Base-by-base conservation (phyloP, 352 stramenopile species). In the Plasmopara halstedii region DNA sequence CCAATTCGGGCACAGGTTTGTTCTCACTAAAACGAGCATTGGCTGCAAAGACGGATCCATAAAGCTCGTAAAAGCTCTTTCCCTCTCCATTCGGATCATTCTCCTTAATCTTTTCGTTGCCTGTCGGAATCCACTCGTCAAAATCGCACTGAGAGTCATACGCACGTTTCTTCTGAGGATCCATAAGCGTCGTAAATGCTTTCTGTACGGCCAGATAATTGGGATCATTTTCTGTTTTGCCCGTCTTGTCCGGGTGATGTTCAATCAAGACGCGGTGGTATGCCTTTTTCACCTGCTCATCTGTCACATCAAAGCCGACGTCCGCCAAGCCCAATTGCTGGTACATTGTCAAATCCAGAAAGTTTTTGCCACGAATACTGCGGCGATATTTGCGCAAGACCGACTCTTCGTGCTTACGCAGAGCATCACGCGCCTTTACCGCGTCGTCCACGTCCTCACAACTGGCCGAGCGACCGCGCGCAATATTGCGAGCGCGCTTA, bases 111-210 rank as follows among this genome's bases (percentile, higher is more conserved):
- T 91, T 88, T 53, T 91, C 80, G n/a, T 48, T 74, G 21, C 80
- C 80, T 21, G 67, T 56, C 1, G 76, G 78, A 55, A 88, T 89
- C 61, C 57, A 81, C 35, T 92, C 80, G 64, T 89, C 67, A 59
- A 94, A 94, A 58, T 94, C 74, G 62, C 78, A 91, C 56, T 86
- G 78, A 50, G 78, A 91, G 56, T 89, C 79, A 63, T 89, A 89
- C 20, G 73, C 74, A 39, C 74, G 83, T 64, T 88, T 90, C 70
- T 87, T 94, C 41, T 73, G 66, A 8, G 70, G 63, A 62, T 88
- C 78, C 70, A 78, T 88, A 33, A 91, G 66, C 38, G 80, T 91
- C 19, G 67, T 46, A 45, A 89, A 91, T 23, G 80, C 80, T 54
- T 87, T 90, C 51, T 92, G 78, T 23, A 90, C 83, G 1, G 83